Evolutionary conservation across 176 grass and related monocot species (phyloP), one percentile per base, ranked within the genome.

Genomic region (Aegilops umbellulata): DNA sequence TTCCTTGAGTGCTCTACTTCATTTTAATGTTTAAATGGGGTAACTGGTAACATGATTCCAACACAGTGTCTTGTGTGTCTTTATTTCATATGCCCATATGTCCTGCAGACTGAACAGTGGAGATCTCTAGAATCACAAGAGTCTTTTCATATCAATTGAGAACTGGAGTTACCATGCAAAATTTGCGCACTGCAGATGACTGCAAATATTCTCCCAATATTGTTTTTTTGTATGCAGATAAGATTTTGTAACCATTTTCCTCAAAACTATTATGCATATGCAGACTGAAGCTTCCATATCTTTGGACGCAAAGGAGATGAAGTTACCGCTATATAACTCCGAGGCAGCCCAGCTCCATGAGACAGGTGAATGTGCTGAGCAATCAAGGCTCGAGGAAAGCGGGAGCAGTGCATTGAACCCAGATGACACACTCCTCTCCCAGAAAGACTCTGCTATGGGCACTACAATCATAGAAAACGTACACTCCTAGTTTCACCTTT

Each of bases 271-370:
- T 6, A 38, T 82, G 49, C 31, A 23, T 79, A 46, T 85, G 35
- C 89, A 94, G 85, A 68, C 64, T 60, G 42, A 90, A 86, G 29
- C 34, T 84, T 87, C 65, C 2, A 19, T 64, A 17, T 80, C 91
- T 30, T 82, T 83, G 46, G 70, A 46, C 15, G n/a, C 94, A 70
- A 38, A 84, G 79, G 26, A 91, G 55, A 64, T 53, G 77, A 82
- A 60, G 65, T 46, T 58, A 53, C 72, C 68, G 15, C 63, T 47
- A 25, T 51, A 61, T 16, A 80, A 79, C 63, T 20, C 31, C 19
- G 83, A 82, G 36, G 12, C 19, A 82, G 70, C 32, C 74, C 22
- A 64, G 71, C 36, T 24, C 58, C 29, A 76, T 3, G 35, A 12
- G 22, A 29, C 26, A 70, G 41, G 35, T 86, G 72, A 89, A 85